Conservation (phyloP, 2,329 filamentous ascomycete species). For the Elsinoe batatas region DNA sequence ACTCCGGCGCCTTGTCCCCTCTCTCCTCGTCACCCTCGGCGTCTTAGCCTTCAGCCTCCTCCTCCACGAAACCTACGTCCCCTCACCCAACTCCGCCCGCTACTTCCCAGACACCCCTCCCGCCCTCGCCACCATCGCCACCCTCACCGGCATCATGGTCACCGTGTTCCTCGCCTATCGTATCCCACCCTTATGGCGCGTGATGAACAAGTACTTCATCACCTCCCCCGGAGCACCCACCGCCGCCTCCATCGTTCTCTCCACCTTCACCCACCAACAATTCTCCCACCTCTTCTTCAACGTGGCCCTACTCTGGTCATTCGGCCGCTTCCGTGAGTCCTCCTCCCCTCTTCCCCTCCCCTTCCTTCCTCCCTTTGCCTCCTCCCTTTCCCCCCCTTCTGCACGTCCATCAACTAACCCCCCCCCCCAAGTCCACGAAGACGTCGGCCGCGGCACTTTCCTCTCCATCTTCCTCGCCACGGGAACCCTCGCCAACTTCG, state of each 20-base stretch:
- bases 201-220: slow-evolving; percentile 61
- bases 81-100: slow-evolving; percentile 39
- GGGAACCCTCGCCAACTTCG: slow-evolving; percentile 49
- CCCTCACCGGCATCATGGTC: slow-evolving; percentile 52
- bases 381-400: too few species aligned
- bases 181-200: slow-evolving; percentile 53
- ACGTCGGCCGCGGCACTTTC: slow-evolving; percentile 59
- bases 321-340: slow-evolving; percentile 48
- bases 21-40: slow-evolving; percentile 30
- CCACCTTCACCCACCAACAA: slow-evolving; percentile 59
- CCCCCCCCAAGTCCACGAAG: slow-evolving; percentile 48
- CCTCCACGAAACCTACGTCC: slow-evolving; percentile 42
- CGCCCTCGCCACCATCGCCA: slow-evolving; percentile 53
- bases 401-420: too few species aligned
- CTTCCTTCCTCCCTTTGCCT: too few species aligned
- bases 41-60: slow-evolving; percentile 33
- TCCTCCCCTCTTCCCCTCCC: too few species aligned
- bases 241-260: slow-evolving; percentile 51
- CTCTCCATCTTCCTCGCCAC: slow-evolving; percentile 55
- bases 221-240: slow-evolving; percentile 55
- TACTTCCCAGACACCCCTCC: slow-evolving; percentile 53
- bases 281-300: slow-evolving; percentile 54
- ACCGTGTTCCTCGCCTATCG: slow-evolving; percentile 51
- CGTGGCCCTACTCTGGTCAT: slow-evolving; percentile 54
- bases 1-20: slow-evolving; percentile 37